A percentile compares a stretch with the other conserved stretches of the same genome.
Evolutionary conservation across 805 yeast genomes (phyloP).

Genomic region (Candida quercuum): DNA sequence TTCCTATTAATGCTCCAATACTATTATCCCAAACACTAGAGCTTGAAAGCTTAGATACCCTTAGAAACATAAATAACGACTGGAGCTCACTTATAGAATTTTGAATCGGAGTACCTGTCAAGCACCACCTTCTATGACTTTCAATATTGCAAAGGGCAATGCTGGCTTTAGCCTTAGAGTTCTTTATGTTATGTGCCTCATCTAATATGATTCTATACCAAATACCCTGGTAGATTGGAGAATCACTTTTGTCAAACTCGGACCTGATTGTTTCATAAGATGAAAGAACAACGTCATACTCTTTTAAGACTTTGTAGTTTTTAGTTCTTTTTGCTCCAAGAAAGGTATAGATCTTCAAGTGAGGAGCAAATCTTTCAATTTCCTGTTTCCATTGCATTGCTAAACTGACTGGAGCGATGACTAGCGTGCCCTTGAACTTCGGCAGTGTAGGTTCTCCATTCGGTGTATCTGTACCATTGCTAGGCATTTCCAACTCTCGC

Average conservation of each 20-base stretch:
- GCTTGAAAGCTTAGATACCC: slow-evolving; percentile 26
- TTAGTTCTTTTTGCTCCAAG: slow-evolving; percentile 41
- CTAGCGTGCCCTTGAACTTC: slow-evolving; percentile 40
- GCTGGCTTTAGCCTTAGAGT: slow-evolving; percentile 39
- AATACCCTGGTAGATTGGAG: slow-evolving; percentile 23
- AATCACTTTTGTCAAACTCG: slow-evolving; percentile 24
- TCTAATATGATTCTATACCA: slow-evolving; percentile 54
- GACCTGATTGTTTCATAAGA: slow-evolving; percentile 56
- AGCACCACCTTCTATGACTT: slow-evolving; percentile 46
- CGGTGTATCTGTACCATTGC: too few relatives aligned
- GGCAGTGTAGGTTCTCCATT: too few relatives aligned
- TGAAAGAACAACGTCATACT: slow-evolving; percentile 60
- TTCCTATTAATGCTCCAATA: slow-evolving; percentile 31
- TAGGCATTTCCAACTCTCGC: too few relatives aligned
- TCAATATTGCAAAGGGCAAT: slow-evolving; percentile 38
- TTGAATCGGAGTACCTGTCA: slow-evolving; percentile 65
- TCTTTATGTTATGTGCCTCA: slow-evolving; percentile 61
- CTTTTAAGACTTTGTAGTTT: slow-evolving; percentile 32
- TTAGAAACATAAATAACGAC: slow-evolving; percentile 41
- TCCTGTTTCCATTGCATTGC: slow-evolving; percentile 72
- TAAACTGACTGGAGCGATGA: slow-evolving; percentile 73
- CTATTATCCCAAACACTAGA: slow-evolving; percentile 24
- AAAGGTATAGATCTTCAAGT: slow-evolving; percentile 43
- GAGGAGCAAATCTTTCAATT: slow-evolving; percentile 44
- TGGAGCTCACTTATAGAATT: slow-evolving; percentile 48